Conservation (phyloP, 2,329 filamentous ascomycete genomes). For the Xylaria sp. region DNA sequence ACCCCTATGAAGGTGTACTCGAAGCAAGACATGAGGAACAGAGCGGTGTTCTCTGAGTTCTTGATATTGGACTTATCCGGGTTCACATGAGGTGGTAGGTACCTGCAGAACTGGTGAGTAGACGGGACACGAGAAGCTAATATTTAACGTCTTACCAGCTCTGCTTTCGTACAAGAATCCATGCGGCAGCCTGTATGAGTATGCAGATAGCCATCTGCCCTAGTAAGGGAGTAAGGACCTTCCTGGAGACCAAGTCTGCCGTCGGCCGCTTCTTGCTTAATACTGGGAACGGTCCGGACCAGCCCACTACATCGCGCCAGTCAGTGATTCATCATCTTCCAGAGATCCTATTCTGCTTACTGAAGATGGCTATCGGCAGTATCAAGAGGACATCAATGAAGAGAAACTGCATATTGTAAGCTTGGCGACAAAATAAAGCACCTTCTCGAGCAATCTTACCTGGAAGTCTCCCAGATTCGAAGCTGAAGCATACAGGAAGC, state of each 20-base stretch:
- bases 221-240: constrained; percentile 85
- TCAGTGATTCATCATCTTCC: constrained; percentile 13
- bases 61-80: constrained; percentile 80
- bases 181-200: constrained; percentile 73
- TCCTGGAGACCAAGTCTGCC: constrained; percentile 87
- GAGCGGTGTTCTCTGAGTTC: constrained; percentile 90
- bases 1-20: constrained; percentile 93
- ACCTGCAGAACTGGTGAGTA: constrained; percentile 51
- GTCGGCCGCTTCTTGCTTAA: constrained; percentile 86
- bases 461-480: constrained; percentile 98
- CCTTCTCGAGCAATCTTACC: constrained; percentile 40
- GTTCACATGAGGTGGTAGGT: constrained; percentile 76
- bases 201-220: constrained; percentile 87
- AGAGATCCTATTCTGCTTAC: constrained; percentile 45
- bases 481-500: constrained; percentile 90
- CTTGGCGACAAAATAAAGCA: constrained; percentile 7
- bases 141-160: constrained; percentile 63
- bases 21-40: constrained; percentile 90
- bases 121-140: background rate
- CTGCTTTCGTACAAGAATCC: constrained; percentile 74
- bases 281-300: constrained; percentile 80
- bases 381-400: constrained; percentile 95
- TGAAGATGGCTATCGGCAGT: constrained; percentile 94
- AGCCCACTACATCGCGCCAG: constrained; percentile 67
- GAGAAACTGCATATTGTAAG: constrained; percentile 62